Base-by-base conservation (phyloP, 2,329 filamentous ascomycete genomes). In the Colletotrichum sp. region DNA sequence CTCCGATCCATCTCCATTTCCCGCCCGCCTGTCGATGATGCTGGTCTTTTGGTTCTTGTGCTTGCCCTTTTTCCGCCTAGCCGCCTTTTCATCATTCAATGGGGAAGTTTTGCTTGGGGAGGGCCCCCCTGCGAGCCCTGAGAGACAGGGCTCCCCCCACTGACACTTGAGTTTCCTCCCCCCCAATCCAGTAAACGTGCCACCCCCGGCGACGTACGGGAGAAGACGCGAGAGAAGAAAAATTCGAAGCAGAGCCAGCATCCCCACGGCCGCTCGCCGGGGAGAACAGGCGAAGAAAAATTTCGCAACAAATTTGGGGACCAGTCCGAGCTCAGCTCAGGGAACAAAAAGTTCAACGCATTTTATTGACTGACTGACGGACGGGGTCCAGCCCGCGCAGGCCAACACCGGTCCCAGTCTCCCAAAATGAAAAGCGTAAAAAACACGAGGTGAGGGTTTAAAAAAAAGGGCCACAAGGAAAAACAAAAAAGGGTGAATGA, bases 181-280 rank as follows among this genome's bases (percentile, higher is more conserved):
- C 55, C 55, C 55, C 43, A 73, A 73, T 64, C 73, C 59, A 52
- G 43, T 52, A 52, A 52, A 52, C 43, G 64, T 75, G 59, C 70
- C 64, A 75, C 43, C 70, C 48, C 73, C 59, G 57, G 34, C 26
- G 61, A 32, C 70, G 36, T 32, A 69, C 59, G 64, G 64, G 64
- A 68, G 55, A 72, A 72, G 61, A 26, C 34, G 57, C 36, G 28
- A 52, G 66, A 63, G 77, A 79, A 77, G 79, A 72, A 78, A 75
- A 52, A 34, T 64, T 67, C 80, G 67, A 79, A 79, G 79, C 43
- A 52, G 48, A 70, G 30, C 72, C 61, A 74, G 77, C 57, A 68
- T 68, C 52, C 30, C 63, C 61, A 72, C 61, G 69, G 28, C 9
- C 32, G 63, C 14, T 14, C 16, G 18, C 30, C 18, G 30, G 59